These are phyloP conservation scores for Phaeomoniella chlamydospora DNA, from an alignment of 2,329 filamentous ascomycete genomes.

Conservation along the genomic window DNA sequence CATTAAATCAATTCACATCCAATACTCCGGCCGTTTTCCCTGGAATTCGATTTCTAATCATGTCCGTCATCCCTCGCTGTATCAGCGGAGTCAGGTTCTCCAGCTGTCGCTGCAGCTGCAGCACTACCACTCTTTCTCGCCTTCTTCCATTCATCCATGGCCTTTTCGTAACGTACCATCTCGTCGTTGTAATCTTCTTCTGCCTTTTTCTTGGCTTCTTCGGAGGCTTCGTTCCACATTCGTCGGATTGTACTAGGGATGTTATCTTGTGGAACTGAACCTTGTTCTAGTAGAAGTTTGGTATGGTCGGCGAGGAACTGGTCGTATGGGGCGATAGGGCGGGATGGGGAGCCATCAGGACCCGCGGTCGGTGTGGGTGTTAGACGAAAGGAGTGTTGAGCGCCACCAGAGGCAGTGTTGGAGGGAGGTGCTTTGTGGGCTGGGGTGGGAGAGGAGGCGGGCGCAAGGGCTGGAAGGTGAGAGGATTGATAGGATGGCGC, in stretches of 20 bases:
- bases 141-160: constrained; percentile 10
- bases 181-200: constrained; percentile 12
- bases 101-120: background rate
- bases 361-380: background rate
- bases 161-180: constrained; percentile 10
- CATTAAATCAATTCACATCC: too few relatives aligned
- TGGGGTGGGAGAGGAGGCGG: constrained; percentile 3
- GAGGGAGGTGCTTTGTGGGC: constrained; percentile 3
- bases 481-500: background rate
- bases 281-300: constrained; percentile 11
- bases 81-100: background rate
- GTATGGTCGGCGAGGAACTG: constrained; percentile 12
- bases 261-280: constrained; percentile 8
- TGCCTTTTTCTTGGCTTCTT: constrained; percentile 11
- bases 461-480: constrained; percentile 2
- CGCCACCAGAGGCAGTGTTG: constrained; percentile 1
- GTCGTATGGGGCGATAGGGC: background rate
- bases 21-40: too few relatives aligned
- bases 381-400: constrained; percentile 1
- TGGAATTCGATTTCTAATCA: too few relatives aligned
- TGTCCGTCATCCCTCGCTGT: background rate
- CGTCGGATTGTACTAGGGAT: constrained; percentile 8
- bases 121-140: constrained; percentile 3
- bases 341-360: background rate
- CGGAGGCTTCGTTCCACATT: constrained; percentile 10